A percentile compares a stretch with the other conserved stretches of the same genome.
phyloP scores from a whole-genome alignment of 768 basidiomycete genomes.

The Podaxis rugospora region DNA sequence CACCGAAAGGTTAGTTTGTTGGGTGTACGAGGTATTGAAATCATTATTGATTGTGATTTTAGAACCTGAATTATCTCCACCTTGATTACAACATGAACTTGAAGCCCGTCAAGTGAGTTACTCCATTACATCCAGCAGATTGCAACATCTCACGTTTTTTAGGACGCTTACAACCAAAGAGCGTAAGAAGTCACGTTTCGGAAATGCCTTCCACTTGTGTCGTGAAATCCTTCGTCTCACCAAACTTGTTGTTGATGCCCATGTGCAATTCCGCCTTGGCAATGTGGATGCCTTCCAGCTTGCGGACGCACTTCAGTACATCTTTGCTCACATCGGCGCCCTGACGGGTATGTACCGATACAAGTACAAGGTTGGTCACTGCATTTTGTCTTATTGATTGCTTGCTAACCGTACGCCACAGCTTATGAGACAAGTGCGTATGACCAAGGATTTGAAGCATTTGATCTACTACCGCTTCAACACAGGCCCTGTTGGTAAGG shows the following conservation, averaged over 20 bases:
- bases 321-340: slow-evolving; percentile 95
- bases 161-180: slow-evolving; percentile 98
- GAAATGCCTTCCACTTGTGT: slow-evolving; percentile 98
- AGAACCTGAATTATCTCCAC: slow-evolving; percentile 92
- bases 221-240: slow-evolving; percentile 97
- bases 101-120: slow-evolving; percentile 81
- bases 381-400: not conserved
- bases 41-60: slow-evolving; percentile 8
- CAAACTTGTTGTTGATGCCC: slow-evolving; percentile 97
- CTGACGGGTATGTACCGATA: slow-evolving; percentile 99
- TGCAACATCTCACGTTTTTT: slow-evolving; percentile 13
- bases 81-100: slow-evolving; percentile 98
- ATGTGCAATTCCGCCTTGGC: slow-evolving; percentile 97
- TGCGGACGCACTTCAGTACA: slow-evolving; percentile 97
- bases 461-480: slow-evolving; percentile 99
- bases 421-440: slow-evolving; percentile 99
- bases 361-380: slow-evolving; percentile 83
- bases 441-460: slow-evolving; percentile 99
- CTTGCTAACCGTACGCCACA: slow-evolving; percentile 21
- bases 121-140: not conserved
- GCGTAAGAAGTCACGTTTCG: slow-evolving; percentile 99
- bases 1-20: slow-evolving; percentile 78
- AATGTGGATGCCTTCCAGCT: slow-evolving; percentile 99
- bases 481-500: slow-evolving; percentile 98
- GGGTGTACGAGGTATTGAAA: not conserved